Conservation (phyloP, 2,329 filamentous ascomycete genomes). For the Cyanodermella asteris region DNA sequence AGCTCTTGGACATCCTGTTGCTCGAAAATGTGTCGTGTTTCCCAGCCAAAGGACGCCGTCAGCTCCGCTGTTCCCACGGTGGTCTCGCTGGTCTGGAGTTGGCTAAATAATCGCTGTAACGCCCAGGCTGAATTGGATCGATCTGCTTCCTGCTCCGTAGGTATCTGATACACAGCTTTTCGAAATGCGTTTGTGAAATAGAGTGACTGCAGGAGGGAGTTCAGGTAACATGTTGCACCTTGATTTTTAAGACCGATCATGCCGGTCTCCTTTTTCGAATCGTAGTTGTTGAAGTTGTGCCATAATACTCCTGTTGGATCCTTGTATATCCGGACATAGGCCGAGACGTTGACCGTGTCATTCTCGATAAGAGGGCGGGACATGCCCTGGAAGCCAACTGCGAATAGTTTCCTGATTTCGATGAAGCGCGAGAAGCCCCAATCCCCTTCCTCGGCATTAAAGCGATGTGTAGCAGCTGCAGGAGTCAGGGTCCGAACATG, state of each 20-base stretch:
- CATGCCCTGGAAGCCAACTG: conserved; percentile 47
- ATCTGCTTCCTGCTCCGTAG: conserved; percentile 64
- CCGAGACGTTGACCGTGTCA: conserved; percentile 57
- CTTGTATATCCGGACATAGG: conserved; percentile 61
- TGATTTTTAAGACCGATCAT: conserved; percentile 95
- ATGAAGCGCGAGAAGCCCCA: conserved; percentile 98
- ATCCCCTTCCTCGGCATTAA: conserved; percentile 87
- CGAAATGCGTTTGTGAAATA: conserved; percentile 86
- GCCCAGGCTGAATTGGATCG: conserved; percentile 80
- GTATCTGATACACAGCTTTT: conserved; percentile 94
- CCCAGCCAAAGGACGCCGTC: conserved; percentile 94
- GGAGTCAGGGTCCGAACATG: conserved; percentile 1
- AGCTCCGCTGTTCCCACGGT: conserved; percentile 84
- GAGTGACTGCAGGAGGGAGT: conserved; percentile 62
- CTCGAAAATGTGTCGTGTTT: conserved; percentile 92
- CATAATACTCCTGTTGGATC: conserved; percentile 76
- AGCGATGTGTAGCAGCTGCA: conserved; percentile 66
- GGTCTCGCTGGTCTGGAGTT: conserved; percentile 62
- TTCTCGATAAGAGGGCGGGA: conserved; percentile 55
- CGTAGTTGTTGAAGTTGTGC: conserved; percentile 73
- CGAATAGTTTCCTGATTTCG: conserved; percentile 70
- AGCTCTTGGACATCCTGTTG: conserved; percentile 97
- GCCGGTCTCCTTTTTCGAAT: conserved; percentile 97
- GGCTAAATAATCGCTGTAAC: conserved; percentile 82
- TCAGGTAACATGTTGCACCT: conserved; percentile 76